phyloP scores from a whole-genome alignment of 2,329 filamentous ascomycete genomes.

The Stachybotrys chartarum region DNA sequence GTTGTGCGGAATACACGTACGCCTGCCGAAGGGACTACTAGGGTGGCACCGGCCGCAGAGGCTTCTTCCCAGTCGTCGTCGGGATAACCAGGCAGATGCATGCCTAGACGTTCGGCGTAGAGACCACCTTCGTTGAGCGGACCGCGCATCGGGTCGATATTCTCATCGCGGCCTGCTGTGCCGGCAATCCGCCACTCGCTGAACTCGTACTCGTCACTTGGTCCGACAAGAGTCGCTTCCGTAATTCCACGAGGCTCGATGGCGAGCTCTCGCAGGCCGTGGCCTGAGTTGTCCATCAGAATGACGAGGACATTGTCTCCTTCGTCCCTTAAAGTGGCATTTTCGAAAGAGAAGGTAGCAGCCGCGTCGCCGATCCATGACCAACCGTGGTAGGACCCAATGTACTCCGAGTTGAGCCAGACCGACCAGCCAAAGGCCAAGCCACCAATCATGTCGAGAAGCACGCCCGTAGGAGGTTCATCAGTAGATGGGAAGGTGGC shows the following conservation, averaged over 20 bases:
- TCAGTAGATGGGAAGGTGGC: constrained; percentile 38
- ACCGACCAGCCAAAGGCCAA: constrained; percentile 49
- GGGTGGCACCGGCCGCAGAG: constrained; percentile 19
- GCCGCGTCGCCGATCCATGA: constrained; percentile 28
- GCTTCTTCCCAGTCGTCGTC: constrained; percentile 33
- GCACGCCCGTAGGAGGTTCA: constrained; percentile 31
- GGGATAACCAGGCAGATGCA: constrained; percentile 50
- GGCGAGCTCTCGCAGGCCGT: constrained; percentile 44
- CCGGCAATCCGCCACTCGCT: constrained; percentile 51
- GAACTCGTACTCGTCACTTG: constrained; percentile 28
- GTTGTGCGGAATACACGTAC: constrained; percentile 49
- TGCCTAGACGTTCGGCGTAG: constrained; percentile 49
- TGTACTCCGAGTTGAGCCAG: constrained; percentile 48
- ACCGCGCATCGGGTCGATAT: constrained; percentile 48
- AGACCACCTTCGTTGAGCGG: constrained; percentile 52
- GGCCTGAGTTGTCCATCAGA: constrained; percentile 53
- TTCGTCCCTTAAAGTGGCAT: constrained; percentile 33
- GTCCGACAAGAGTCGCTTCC: constrained; percentile 41
- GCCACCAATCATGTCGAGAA: constrained; percentile 46
- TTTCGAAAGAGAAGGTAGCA: constrained; percentile 41
- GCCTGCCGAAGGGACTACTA: constrained; percentile 39
- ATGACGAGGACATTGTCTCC: constrained; percentile 43
- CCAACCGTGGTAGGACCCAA: constrained; percentile 48
- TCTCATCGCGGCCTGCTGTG: constrained; percentile 45
- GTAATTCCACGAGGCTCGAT: constrained; percentile 44